Conservation (phyloP, 371 early-diverging fungal species). For the Mucor irregularis region DNA sequence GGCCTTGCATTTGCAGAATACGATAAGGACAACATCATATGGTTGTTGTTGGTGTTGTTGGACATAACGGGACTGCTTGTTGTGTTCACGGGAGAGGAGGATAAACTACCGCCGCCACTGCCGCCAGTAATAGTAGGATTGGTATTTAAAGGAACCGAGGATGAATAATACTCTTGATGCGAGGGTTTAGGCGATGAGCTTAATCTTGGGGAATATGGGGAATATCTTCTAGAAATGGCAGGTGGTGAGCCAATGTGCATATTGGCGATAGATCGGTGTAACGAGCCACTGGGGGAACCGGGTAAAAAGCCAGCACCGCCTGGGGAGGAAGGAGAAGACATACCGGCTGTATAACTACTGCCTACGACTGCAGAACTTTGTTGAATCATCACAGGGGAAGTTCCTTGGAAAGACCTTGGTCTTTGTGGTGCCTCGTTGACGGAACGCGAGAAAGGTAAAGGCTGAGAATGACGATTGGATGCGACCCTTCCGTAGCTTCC, state of each 20-base stretch:
- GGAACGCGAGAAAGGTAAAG: slow-evolving; percentile 14
- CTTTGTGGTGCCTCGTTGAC: background rate
- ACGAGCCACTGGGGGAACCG: slow-evolving; percentile 32
- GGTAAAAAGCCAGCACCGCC: slow-evolving; percentile 1
- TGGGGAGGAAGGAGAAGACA: slow-evolving; percentile 3
- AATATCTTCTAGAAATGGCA: slow-evolving; percentile 25
- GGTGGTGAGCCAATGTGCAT: slow-evolving; percentile 38
- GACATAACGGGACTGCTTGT: background rate
- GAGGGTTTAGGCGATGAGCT: slow-evolving; percentile 22
- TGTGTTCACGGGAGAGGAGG: background rate
- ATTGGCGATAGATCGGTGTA: slow-evolving; percentile 25
- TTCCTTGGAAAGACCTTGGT: slow-evolving; percentile 17
- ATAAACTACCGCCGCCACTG: too few species aligned
- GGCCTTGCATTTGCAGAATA: slow-evolving; percentile 5
- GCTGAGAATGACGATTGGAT: slow-evolving; percentile 10
- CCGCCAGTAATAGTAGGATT: too few species aligned
- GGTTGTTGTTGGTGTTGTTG: background rate
- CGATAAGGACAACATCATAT: slow-evolving; percentile 13
- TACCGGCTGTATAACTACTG: too few species aligned
- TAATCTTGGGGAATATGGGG: slow-evolving; percentile 37
- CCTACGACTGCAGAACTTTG: slow-evolving; percentile 13
- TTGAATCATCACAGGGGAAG: slow-evolving; percentile 3
- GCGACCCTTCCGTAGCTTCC: background rate
- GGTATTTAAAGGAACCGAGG: slow-evolving; percentile 12
- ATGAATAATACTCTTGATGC: slow-evolving; percentile 8